Evolutionary conservation across 1,284 basidiomycete genomes (phyloP), one percentile per base, ranked within the genome.

Genomic region (Moesziomyces sp.): DNA sequence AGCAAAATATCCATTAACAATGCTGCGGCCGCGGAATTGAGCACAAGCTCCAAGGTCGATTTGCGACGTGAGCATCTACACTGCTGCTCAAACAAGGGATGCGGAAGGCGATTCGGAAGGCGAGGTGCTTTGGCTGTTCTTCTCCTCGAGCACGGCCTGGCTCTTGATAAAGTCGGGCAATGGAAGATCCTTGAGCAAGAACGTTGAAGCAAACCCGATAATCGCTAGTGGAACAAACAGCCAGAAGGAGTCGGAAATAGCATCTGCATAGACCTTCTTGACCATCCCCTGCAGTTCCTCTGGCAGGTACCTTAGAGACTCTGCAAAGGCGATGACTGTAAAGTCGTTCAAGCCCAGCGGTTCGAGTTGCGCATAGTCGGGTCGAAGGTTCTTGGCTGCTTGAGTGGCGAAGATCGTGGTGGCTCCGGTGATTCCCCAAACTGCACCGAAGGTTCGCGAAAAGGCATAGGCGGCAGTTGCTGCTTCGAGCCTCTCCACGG

Each of bases 391-490:
- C 5, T 58, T 43, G 16, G 52, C 63, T 14, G 63, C 57, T 26
- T 54, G 47, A 3, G 63, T 66, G 52, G 72, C 67, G 24, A 77
- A 65, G 53, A 74, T 63, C n/a, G 71, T 75, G 10, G 71, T 77
- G 5, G 71, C 62, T 9, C 60, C 47, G 0, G 74, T 73, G 48
- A 78, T 73, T 23, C 76, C 76, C 70, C 73, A 78, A 4, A 78
- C 61, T 1, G 69, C 49, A 1, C 76, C 76, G n/a, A 78, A 75
- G 21, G 60, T 70, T 13, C 74, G 57, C 16, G 65, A 64, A 60
- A 78, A 78, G 3, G 74, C 66, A 42, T 61, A 78, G 7, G 74
- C 63, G 2, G 70, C 62, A 4, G 74, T 76, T 6, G 76, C 74
- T 14, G 51, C 42, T 23, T 74, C 74, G 6, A 76, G 52, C 23